Base-by-base conservation (phyloP, 2,329 filamentous ascomycete genomes). In the Laburnicola sp. region DNA sequence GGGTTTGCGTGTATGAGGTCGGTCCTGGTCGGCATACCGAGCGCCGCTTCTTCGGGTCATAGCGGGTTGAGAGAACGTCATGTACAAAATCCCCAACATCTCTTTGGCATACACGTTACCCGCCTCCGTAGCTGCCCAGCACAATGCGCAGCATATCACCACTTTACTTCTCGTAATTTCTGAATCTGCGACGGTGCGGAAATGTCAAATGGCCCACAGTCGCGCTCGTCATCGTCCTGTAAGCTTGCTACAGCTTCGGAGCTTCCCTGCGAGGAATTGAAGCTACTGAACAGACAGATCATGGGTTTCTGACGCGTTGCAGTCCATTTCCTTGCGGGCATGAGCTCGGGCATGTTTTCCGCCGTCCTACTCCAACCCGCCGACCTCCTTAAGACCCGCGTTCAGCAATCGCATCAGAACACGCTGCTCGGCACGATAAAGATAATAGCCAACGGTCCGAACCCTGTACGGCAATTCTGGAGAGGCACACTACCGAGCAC, bases 301-400 rank as follows among this genome's bases (percentile, higher is more conserved):
- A 2, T 2, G 26, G 27, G 10, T 22, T 44, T 9, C 52, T 58
- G 40, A 59, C 37, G 30, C 4, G 10, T 4, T 8, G 26, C 49
- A 73, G 71, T 90, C 72, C 94, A 97, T 76, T 96, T 97, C 73
- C 75, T 87, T 60, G 93, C 92, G 57, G 94, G 94, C 57, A 83
- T 97, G 49, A 84, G 85, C 66, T 97, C 92, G 6, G 94, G 94
- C 64, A 82, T 96, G 44, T 83, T 90, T 58, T 94, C 91, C 45
- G 92, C 94, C 48, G 86, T 96, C 53, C 85, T 97, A 48, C 83
- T 99, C 11, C 94, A 99, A 74, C 94, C 94, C 25, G 88, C 94
- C 66, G 94, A 99, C 75, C 86, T 99, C 3, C 85, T 99, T 70
- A 99, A 99, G 75, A 99, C 94, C 27, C 87, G 94, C 40, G 86